These are phyloP conservation scores for Ogataea degrootiae DNA, from an alignment of 805 yeast genomes.

Conservation along the genomic window DNA sequence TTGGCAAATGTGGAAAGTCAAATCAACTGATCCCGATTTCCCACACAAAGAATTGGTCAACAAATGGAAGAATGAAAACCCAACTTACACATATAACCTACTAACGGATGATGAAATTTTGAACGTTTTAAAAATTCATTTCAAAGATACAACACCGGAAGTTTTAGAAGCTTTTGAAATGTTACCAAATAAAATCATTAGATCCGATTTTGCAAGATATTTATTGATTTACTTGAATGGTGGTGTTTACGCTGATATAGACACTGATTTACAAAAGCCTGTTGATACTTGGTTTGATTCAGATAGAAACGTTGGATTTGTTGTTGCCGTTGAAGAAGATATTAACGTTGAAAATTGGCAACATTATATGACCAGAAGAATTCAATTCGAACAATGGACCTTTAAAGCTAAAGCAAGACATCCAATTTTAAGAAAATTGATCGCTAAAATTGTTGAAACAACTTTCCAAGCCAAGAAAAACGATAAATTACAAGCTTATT, in stretches of 20 bases:
- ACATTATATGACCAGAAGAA: conserved; percentile 43
- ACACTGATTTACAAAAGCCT: conserved; percentile 52
- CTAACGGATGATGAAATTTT: conserved; percentile 30
- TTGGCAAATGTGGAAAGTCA: conserved; percentile 34
- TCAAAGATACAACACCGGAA: conserved; percentile 40
- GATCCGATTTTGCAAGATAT: conserved; percentile 55
- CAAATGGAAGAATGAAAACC: conserved; percentile 32
- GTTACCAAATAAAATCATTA: conserved; percentile 49
- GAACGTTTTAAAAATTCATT: conserved; percentile 23
- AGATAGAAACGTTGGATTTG: conserved; percentile 47
- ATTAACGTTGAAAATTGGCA: conserved; percentile 51
- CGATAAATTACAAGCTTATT: conserved; percentile 31
- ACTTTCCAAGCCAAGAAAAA: conserved; percentile 38
- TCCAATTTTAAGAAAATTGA: conserved; percentile 51
- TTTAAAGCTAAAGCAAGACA: conserved; percentile 58
- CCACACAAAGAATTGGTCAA: conserved; percentile 28
- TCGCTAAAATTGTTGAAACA: conserved; percentile 47
- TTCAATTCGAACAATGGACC: conserved; percentile 62
- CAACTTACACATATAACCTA: conserved; percentile 28
- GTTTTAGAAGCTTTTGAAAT: conserved; percentile 48
- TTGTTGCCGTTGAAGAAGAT: conserved; percentile 52
- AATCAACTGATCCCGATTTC: conserved; percentile 30
- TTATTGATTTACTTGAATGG: conserved; percentile 49
- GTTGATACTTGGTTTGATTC: conserved; percentile 59
- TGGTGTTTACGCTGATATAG: conserved; percentile 60